These are phyloP conservation scores for Neurospora intermedia DNA, from an alignment of 495 filamentous ascomycete species.

Conservation along the genomic window DNA sequence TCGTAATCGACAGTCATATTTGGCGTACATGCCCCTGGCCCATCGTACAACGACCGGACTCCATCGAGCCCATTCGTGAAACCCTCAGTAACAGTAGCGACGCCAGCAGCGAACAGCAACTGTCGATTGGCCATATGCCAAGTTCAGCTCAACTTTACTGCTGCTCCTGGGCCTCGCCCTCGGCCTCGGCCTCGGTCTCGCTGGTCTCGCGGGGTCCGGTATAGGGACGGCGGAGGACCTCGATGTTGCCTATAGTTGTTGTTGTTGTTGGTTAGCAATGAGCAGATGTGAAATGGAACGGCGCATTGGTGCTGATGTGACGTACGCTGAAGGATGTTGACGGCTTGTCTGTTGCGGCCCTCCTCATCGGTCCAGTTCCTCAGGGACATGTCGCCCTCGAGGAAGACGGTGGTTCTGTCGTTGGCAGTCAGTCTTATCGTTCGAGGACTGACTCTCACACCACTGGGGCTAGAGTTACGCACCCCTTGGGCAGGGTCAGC, in stretches of 20 bases:
- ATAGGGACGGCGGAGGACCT: constrained; percentile 39
- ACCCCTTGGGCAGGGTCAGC: constrained; percentile 67
- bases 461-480: constrained; percentile 20
- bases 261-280: constrained; percentile 2
- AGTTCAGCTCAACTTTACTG: neutral
- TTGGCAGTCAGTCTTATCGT: neutral
- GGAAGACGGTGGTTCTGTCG: constrained; percentile 51
- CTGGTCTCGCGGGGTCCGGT: neutral
- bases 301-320: constrained; percentile 4
- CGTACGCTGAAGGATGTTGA: constrained; percentile 70
- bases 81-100: neutral
- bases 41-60: neutral
- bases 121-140: neutral
- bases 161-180: neutral
- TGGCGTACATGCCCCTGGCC: neutral
- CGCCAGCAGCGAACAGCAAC: neutral
- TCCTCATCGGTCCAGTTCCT: constrained; percentile 50
- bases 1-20: neutral
- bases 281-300: neutral
- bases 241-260: constrained; percentile 38
- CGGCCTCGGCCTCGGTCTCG: neutral
- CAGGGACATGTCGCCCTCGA: constrained; percentile 65
- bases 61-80: neutral
- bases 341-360: constrained; percentile 41
- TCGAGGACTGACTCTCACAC: neutral